Percentiles rank a stretch among this genome's conserved stretches.
Evolutionary conservation across 2,329 filamentous ascomycete genomes (phyloP).

Genomic region (Xylaria sp.): DNA sequence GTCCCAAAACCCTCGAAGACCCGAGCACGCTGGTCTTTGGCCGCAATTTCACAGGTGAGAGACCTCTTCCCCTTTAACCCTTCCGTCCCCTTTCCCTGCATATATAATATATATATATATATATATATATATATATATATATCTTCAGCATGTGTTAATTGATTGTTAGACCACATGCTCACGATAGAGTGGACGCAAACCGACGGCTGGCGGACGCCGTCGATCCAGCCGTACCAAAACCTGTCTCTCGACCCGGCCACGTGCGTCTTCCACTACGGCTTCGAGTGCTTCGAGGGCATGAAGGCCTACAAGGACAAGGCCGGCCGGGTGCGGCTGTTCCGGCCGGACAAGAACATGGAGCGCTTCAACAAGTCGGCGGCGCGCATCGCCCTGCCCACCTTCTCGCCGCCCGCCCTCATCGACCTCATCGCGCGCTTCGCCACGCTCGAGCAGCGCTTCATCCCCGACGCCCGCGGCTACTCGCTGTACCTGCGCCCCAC

Average conservation of each 20-base stretch:
- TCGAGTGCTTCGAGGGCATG: slow-evolving; percentile 98
- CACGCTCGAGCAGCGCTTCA: slow-evolving; percentile 87
- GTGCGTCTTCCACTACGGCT: slow-evolving; percentile 98
- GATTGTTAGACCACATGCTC: slow-evolving; percentile 88
- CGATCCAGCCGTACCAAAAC: slow-evolving; percentile 95
- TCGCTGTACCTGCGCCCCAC: slow-evolving; percentile 95
- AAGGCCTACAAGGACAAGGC: slow-evolving; percentile 94
- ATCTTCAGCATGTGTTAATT: background rate
- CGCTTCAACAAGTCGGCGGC: slow-evolving; percentile 91
- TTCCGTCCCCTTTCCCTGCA: background rate
- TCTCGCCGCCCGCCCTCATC: slow-evolving; percentile 78
- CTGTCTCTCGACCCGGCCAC: slow-evolving; percentile 95
- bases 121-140: too few species aligned
- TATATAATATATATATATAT: too few species aligned
- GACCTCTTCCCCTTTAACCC: background rate
- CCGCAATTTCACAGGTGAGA: slow-evolving; percentile 83
- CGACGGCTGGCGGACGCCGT: slow-evolving; percentile 83
- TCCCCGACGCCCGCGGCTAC: slow-evolving; percentile 87
- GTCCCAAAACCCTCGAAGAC: slow-evolving; percentile 78
- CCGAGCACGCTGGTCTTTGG: slow-evolving; percentile 90
- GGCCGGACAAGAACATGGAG: slow-evolving; percentile 95
- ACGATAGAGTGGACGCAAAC: slow-evolving; percentile 90
- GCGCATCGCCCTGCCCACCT: slow-evolving; percentile 92
- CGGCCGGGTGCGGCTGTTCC: slow-evolving; percentile 86
- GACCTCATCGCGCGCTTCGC: slow-evolving; percentile 84